Base-by-base conservation (phyloP, 495 filamentous ascomycete species). In the Penicillium egyptiacum region DNA sequence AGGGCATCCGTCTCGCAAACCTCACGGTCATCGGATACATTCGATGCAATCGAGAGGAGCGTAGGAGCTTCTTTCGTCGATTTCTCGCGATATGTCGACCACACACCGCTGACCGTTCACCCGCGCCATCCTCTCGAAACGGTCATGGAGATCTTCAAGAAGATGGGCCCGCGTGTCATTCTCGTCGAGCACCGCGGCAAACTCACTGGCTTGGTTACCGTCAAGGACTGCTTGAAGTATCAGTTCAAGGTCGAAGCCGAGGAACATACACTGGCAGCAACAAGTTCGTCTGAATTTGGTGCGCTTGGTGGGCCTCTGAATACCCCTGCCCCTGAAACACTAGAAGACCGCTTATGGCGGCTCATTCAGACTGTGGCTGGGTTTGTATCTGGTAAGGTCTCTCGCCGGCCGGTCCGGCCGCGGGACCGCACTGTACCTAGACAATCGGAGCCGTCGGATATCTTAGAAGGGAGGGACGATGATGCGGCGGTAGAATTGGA, bases 131-230 rank as follows among this genome's bases (percentile, higher is more conserved):
- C 93, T 0, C 83, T 98, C 0, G 94, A 98, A 72, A 98, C 94
- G 0, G 94, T 96, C 43, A 97, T 98, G 91, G 94, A 98, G 69
- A 84, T 98, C 43, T 98, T 98, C 80, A 93, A 94, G 68, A 98
- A 98, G 78, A 92, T 98, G 73, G 94, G 95, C 0, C 94, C 94
- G 3, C 85, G 95, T 2, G 91, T 96, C 12, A 91, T 98, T 50
- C 79, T 98, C 16, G 89, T 98, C 42, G 95, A 98, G 69, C 87
- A 96, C 66, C 86, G 87, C 45, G 94, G 94, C 22, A 81, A 83
- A 33, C 80, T 98, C 3, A 81, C 79, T 0, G 94, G 94, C 2
- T 79, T 98, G 5, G 91, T 98, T 11, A 98, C 94, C 0, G 89
- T 97, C 57, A 98, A 98, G 73, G 94, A 98, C 72, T 97, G 95